Conservation (phyloP, 2,329 filamentous ascomycete genomes). For the Lizonia empirigonia region DNA sequence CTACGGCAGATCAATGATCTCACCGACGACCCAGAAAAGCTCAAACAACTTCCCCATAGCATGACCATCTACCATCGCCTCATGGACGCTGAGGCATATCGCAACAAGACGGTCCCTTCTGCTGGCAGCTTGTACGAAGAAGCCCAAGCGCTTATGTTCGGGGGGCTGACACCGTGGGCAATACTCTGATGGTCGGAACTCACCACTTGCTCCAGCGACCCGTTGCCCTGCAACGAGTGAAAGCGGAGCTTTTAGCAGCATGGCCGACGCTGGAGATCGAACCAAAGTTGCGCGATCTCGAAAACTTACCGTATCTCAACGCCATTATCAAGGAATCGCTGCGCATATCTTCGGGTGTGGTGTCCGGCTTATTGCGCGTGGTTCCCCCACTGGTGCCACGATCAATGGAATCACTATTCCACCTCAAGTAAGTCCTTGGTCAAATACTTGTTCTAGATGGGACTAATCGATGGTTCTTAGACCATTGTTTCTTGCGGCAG, state of each 20-base stretch:
- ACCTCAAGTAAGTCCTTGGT: constrained; percentile 23
- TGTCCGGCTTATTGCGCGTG: constrained; percentile 31
- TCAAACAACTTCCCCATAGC: constrained; percentile 43
- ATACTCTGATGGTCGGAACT: constrained; percentile 50
- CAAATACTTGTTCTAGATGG: not conserved
- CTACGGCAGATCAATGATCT: constrained; percentile 41
- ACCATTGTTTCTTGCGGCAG: constrained; percentile 39
- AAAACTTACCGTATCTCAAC: constrained; percentile 44
- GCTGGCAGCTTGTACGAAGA: constrained; percentile 51
- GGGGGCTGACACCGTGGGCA: constrained; percentile 54
- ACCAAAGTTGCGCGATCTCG: constrained; percentile 43
- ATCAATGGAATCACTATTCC: constrained; percentile 29
- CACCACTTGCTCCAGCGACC: constrained; percentile 50
- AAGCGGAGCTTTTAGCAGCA: constrained; percentile 45
- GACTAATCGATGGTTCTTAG: constrained; percentile 9
- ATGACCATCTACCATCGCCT: constrained; percentile 49
- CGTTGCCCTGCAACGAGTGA: constrained; percentile 41
- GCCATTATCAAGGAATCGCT: constrained; percentile 51
- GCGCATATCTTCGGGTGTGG: constrained; percentile 45
- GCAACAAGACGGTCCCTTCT: constrained; percentile 40
- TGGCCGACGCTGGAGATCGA: constrained; percentile 45
- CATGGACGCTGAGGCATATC: constrained; percentile 41
- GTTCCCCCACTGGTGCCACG: constrained; percentile 31
- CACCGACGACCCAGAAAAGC: constrained; percentile 35
- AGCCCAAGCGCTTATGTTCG: constrained; percentile 54